phyloP scores from a whole-genome alignment of 345 rosid genomes.

The Populus pruinosa region DNA sequence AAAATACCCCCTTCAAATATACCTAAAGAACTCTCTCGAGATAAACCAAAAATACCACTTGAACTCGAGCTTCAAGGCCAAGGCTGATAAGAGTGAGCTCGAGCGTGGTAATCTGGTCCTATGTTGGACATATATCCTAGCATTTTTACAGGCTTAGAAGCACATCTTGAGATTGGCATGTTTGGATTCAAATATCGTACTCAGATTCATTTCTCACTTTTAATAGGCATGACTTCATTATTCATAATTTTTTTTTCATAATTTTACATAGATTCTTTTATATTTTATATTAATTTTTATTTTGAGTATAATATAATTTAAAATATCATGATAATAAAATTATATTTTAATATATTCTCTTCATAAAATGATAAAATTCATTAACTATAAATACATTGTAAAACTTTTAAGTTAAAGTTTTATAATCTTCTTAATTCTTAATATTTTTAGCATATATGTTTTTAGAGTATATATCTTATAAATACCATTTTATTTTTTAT shows the following conservation, averaged over 20 bases:
- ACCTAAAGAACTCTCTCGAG: rapidly evolving
- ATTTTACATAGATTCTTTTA: rapidly evolving
- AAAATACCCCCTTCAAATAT: too few species aligned
- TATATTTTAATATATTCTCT: rapidly evolving
- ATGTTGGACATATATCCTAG: too few species aligned
- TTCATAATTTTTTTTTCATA: rapidly evolving
- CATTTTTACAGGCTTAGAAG: rapidly evolving
- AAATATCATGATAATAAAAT: too few species aligned
- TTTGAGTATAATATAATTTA: too few species aligned
- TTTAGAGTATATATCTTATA: rapidly evolving
- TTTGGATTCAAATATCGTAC: rapidly evolving
- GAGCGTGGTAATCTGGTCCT: too few species aligned
- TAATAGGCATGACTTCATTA: rapidly evolving
- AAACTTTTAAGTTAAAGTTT: too few species aligned
- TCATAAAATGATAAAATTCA: rapidly evolving
- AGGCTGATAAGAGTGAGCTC: too few species aligned
- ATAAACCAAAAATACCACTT: rapidly evolving
- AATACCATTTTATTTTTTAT: rapidly evolving
- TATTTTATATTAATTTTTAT: too few species aligned
- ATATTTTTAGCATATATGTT: too few species aligned
- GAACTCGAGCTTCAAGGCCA: too few species aligned
- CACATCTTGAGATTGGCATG: rapidly evolving
- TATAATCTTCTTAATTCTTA: rapidly evolving
- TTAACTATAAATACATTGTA: rapidly evolving
- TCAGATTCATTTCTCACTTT: too few species aligned